phyloP scores from a whole-genome alignment of 306 rosid genomes.

The Canavalia ensiformis region DNA sequence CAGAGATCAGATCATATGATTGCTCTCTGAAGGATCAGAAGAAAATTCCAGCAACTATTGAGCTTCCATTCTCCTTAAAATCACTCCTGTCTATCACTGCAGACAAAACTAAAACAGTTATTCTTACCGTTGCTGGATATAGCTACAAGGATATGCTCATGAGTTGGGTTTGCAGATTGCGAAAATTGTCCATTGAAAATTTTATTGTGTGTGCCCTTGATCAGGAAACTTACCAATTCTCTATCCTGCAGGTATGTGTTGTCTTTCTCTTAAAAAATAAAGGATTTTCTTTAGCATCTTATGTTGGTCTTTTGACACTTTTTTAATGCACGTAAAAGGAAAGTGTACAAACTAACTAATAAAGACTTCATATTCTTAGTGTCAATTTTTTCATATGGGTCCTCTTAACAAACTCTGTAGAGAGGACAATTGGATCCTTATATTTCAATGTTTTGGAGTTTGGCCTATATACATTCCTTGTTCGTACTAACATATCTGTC shows the following conservation, averaged over 20 bases:
- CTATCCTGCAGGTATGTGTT: conserved; percentile 76
- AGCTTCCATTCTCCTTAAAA: conserved; percentile 83
- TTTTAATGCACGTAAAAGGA: neutral
- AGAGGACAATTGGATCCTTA: neutral
- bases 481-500: neutral
- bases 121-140: conserved; percentile 83
- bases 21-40: conserved; percentile 58
- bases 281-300: neutral
- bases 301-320: neutral
- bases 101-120: conserved; percentile 74
- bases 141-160: conserved; percentile 97
- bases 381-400: neutral
- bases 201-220: conserved; percentile 84
- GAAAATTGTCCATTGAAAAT: conserved; percentile 65
- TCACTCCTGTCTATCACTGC: conserved; percentile 70
- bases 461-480: neutral
- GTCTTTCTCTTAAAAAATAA: conserved; percentile 19
- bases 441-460: neutral
- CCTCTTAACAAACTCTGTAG: conserved; percentile 5
- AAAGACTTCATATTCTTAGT: neutral
- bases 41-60: conserved; percentile 52
- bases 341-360: too few species aligned
- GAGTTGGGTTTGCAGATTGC: conserved; percentile 95
- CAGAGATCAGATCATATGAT: conserved; percentile 49
- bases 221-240: conserved; percentile 76